phyloP scores from a whole-genome alignment of 352 stramenopile species.

The Thalassiosira livingstoniorum region DNA sequence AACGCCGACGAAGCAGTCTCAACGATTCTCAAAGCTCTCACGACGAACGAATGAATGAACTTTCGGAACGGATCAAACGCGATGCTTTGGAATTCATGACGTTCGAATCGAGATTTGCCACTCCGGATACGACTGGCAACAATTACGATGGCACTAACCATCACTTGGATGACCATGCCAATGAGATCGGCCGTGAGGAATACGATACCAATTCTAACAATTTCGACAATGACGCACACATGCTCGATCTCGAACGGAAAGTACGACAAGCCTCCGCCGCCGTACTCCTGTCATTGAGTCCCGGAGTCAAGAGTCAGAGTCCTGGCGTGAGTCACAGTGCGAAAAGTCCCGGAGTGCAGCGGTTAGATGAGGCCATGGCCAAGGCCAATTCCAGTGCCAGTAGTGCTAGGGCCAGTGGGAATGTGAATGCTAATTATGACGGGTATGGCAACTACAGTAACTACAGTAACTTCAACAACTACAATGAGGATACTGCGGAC shows the following conservation, averaged over 20 bases:
- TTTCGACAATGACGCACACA: neutral
- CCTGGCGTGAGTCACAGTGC: too few species aligned
- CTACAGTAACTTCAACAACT: neutral
- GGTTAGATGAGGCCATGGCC: too few species aligned
- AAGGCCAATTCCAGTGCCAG: neutral
- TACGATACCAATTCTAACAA: neutral
- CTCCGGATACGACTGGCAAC: neutral
- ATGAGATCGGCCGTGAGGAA: neutral
- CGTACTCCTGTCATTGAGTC: neutral
- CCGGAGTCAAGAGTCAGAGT: too few species aligned
- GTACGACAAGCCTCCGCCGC: neutral
- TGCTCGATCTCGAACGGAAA: neutral
- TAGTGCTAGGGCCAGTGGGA: neutral
- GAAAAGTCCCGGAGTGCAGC: too few species aligned
- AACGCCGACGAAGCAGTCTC: neutral
- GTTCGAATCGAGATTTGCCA: constrained; percentile 29
- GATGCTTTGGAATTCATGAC: constrained; percentile 57
- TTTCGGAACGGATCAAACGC: constrained; percentile 51
- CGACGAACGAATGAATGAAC: constrained; percentile 33
- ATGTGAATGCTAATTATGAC: neutral
- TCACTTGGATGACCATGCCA: neutral
- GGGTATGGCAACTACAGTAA: neutral
- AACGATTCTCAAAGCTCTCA: constrained; percentile 1
- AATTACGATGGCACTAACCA: neutral
- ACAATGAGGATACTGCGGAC: neutral